Conservation (phyloP, 345 rosid species). For the Noccaea caerulescens region DNA sequence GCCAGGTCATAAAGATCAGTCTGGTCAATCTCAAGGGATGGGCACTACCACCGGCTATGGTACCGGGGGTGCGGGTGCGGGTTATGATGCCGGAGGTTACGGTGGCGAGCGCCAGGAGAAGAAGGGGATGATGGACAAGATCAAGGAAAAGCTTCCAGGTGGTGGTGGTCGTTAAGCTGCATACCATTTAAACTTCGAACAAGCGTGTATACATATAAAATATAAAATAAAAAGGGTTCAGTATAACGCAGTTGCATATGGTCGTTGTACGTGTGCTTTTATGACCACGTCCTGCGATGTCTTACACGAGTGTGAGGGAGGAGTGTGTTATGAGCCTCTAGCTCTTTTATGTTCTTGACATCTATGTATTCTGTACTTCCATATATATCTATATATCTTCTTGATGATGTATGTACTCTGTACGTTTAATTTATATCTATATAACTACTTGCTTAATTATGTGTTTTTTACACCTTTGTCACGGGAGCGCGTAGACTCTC, state of each 20-base stretch:
- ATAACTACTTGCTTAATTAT: not conserved
- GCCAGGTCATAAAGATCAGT: slow-evolving; percentile 49
- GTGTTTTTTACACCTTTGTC: no score
- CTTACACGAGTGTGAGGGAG: not conserved
- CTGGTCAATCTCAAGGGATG: slow-evolving; percentile 41
- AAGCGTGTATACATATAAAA: not conserved
- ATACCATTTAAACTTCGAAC: not conserved
- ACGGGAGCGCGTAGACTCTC: no score
- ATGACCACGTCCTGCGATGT: slow-evolving; percentile 31
- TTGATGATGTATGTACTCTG: not conserved
- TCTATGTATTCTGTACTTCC: slow-evolving; percentile 16
- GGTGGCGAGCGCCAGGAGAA: slow-evolving; percentile 52
- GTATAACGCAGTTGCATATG: slow-evolving; percentile 25
- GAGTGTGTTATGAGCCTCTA: slow-evolving; percentile 25
- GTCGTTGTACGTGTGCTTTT: slow-evolving; percentile 29
- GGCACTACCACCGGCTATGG: slow-evolving; percentile 43
- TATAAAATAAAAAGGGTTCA: slow-evolving; percentile 6
- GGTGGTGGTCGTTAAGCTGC: slow-evolving; percentile 36
- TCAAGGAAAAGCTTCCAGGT: slow-evolving; percentile 72
- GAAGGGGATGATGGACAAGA: slow-evolving; percentile 69
- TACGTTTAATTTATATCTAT: slow-evolving; percentile 11
- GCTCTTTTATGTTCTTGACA: slow-evolving; percentile 11
- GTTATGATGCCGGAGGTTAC: slow-evolving; percentile 28
- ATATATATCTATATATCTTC: slow-evolving; percentile 8
- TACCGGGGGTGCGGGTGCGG: slow-evolving; percentile 31